Percentiles rank a stretch among this genome's conserved stretches.
These are phyloP conservation scores for Odontarrhena argentea DNA, from an alignment of 345 rosid species.

Conservation along the genomic window DNA sequence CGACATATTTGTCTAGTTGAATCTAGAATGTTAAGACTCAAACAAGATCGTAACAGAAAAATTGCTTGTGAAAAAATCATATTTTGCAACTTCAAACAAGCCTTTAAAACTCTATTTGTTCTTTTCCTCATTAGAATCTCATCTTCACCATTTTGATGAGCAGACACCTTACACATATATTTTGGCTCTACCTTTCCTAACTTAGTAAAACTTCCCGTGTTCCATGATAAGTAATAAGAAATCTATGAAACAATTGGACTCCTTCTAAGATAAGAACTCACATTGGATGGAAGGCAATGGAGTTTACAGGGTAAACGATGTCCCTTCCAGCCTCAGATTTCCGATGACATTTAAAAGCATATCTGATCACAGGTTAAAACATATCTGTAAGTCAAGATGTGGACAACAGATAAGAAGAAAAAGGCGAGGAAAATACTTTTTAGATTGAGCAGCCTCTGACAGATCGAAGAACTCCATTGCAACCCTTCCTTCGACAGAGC, in stretches of 20 bases:
- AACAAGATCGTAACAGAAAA: constrained; percentile 2
- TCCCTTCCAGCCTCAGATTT: constrained; percentile 97
- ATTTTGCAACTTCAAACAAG: constrained; percentile 1
- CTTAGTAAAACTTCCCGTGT: not conserved
- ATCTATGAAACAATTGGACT: constrained; percentile 7
- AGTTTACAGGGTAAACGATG: constrained; percentile 92
- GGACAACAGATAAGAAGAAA: constrained; percentile 2
- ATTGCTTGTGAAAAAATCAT: not conserved
- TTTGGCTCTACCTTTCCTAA: not conserved
- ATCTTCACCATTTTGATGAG: not conserved
- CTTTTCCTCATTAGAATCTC: not conserved
- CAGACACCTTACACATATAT: not conserved
- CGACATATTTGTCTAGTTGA: not conserved
- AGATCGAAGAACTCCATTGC: constrained; percentile 98
- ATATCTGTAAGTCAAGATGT: constrained; percentile 2
- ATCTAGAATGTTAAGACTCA: not conserved
- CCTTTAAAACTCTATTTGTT: not conserved
- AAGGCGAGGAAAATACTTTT: constrained; percentile 60
- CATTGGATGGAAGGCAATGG: constrained; percentile 98
- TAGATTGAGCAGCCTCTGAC: constrained; percentile 93
- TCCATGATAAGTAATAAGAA: not conserved
- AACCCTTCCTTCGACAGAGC: constrained; percentile 98
- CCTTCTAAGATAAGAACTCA: constrained; percentile 50
- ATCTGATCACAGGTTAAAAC: constrained; percentile 52
- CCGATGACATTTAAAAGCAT: constrained; percentile 98